These are phyloP conservation scores for Marasmius tenuissimus DNA, from an alignment of 1,284 basidiomycete genomes.

Conservation along the genomic window DNA sequence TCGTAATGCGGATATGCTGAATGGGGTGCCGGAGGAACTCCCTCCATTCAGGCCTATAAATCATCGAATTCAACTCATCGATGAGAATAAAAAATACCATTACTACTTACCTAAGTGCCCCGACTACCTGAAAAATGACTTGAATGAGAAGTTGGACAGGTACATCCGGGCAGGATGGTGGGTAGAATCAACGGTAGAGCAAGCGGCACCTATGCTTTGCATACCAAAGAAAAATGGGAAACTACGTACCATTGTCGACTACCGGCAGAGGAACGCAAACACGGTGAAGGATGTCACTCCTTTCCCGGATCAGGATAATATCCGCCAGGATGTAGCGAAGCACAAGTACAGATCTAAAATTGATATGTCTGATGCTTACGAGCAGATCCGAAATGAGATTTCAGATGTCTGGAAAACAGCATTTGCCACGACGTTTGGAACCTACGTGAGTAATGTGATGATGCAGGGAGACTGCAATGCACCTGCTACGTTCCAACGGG, in stretches of 20 bases:
- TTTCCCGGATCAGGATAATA: constrained; percentile 24
- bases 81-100: constrained; percentile 21
- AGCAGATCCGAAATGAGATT: constrained; percentile 1
- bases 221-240: constrained; percentile 24
- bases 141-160: constrained; percentile 19
- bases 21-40: constrained; percentile 18
- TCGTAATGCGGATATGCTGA: constrained; percentile 20
- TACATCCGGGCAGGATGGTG: constrained; percentile 23
- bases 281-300: constrained; percentile 28
- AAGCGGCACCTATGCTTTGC: constrained; percentile 26
- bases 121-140: neutral
- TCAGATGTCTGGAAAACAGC: constrained; percentile 16
- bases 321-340: neutral
- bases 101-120: constrained; percentile 26
- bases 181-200: neutral
- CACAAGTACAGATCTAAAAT: neutral
- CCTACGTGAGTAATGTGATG: constrained; percentile 18
- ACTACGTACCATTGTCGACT: constrained; percentile 3
- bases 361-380: constrained; percentile 16
- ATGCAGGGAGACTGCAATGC: constrained; percentile 13
- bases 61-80: constrained; percentile 29
- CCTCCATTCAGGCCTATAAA: constrained; percentile 28
- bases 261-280: constrained; percentile 21
- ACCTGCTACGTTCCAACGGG: constrained; percentile 22
- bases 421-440: constrained; percentile 18